Percentiles rank a stretch among this genome's conserved stretches.
phyloP scores from a whole-genome alignment of 2,329 filamentous ascomycete genomes.

The Lasiodiplodia sp. region DNA sequence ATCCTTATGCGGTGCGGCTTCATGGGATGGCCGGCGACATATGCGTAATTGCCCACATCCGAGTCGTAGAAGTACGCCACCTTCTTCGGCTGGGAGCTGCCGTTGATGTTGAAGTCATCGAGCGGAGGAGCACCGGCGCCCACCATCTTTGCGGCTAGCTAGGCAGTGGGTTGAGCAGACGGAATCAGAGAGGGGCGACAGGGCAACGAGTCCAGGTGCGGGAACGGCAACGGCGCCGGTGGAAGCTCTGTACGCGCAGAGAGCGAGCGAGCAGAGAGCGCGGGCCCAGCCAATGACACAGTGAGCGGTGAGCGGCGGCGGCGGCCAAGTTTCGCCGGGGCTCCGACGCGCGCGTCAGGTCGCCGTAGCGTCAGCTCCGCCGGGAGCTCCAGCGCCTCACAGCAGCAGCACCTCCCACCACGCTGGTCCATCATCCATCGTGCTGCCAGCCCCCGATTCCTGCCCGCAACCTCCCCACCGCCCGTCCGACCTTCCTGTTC shows the following conservation, averaged over 20 bases:
- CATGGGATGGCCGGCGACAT: constrained; percentile 77
- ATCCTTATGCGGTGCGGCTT: constrained; percentile 73
- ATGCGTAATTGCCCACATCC: constrained; percentile 97
- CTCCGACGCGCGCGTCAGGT: constrained; percentile 8
- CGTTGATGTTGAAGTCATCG: constrained; percentile 35
- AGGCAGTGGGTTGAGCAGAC: not conserved
- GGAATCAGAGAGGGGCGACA: not conserved
- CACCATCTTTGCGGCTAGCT: constrained; percentile 31
- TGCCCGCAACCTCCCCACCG: constrained; percentile 17
- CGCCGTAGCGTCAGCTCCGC: constrained; percentile 13
- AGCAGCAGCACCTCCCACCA: constrained; percentile 3
- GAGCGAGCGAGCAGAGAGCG: constrained; percentile 15
- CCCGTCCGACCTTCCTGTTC: constrained; percentile 19
- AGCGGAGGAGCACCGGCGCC: constrained; percentile 29
- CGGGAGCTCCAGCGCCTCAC: constrained; percentile 27
- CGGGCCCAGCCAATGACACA: constrained; percentile 1
- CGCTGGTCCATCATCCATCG: constrained; percentile 17
- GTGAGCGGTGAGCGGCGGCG: constrained; percentile 15
- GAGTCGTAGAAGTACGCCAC: constrained; percentile 99
- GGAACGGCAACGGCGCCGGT: not conserved
- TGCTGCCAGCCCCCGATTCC: constrained; percentile 8
- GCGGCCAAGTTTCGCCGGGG: constrained; percentile 19
- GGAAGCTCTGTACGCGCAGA: constrained; percentile 3
- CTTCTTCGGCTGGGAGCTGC: constrained; percentile 61
- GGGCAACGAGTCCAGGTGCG: not conserved